These are phyloP conservation scores for Mrakia frigida DNA, from an alignment of 768 basidiomycete genomes.

Conservation along the genomic window DNA sequence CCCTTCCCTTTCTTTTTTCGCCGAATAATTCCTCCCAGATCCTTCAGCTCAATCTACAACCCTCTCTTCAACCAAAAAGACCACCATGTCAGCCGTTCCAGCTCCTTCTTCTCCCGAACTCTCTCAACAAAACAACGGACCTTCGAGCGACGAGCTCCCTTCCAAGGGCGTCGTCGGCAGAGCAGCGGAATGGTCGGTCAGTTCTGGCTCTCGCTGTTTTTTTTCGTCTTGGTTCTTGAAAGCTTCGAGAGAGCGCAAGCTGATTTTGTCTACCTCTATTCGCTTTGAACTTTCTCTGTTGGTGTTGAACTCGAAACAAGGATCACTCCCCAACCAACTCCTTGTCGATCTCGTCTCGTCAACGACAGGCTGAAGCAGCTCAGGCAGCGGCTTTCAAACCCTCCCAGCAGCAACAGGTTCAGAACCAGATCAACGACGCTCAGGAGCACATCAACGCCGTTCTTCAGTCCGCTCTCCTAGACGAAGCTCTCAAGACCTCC, in stretches of 20 bases:
- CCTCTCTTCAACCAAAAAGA: background rate
- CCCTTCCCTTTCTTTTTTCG: no score
- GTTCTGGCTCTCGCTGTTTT: no score
- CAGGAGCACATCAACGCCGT: constrained; percentile 20
- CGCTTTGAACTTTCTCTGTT: background rate
- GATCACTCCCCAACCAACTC: background rate
- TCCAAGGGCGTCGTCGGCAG: no score
- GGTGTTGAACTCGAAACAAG: background rate
- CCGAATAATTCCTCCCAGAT: background rate
- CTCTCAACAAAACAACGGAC: background rate
- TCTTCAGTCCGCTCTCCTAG: background rate
- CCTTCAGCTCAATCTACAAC: background rate
- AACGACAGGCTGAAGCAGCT: constrained; percentile 24
- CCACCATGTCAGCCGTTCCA: background rate
- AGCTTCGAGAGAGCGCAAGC: background rate
- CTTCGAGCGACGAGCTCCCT: background rate
- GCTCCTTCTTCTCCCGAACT: background rate
- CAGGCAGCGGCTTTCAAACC: constrained; percentile 14
- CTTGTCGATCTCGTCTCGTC: constrained; percentile 1
- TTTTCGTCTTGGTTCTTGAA: background rate
- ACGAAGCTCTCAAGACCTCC: background rate
- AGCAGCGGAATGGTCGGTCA: no score
- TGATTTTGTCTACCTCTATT: background rate
- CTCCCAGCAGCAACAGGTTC: constrained; percentile 1
- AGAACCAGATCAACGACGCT: background rate